Conservation (phyloP, 805 yeast genomes). For the Yueomyces sinensis region DNA sequence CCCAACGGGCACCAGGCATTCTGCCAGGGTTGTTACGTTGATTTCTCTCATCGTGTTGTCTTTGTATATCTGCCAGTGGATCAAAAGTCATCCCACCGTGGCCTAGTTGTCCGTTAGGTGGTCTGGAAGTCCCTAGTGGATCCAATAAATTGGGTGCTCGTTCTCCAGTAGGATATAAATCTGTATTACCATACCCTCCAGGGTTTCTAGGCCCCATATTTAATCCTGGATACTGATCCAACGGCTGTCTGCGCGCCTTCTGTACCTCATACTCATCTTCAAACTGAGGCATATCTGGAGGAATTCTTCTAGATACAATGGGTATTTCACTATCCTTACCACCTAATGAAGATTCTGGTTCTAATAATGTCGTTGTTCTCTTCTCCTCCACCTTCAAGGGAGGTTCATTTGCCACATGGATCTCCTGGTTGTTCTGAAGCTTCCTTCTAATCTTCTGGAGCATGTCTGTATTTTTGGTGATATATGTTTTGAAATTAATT, state of each 20-base stretch:
- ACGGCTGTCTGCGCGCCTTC: constrained; percentile 8
- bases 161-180: constrained; percentile 23
- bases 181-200: constrained; percentile 21
- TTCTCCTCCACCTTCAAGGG: no score
- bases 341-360: no score
- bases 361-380: no score
- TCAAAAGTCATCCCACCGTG: constrained; percentile 24
- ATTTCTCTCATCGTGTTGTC: constrained; percentile 2
- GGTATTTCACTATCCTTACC: no score
- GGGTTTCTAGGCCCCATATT: constrained; percentile 1
- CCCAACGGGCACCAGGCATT: constrained; percentile 23
- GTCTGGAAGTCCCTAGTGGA: constrained; percentile 3
- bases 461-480: no score
- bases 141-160: constrained; percentile 14
- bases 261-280: constrained; percentile 24
- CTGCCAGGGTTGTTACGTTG: constrained; percentile 10
- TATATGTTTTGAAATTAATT: no score
- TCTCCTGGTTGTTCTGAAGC: no score
- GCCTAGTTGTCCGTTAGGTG: constrained; percentile 1
- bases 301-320: no score
- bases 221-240: constrained; percentile 9
- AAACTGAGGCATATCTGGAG: constrained; percentile 21
- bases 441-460: no score
- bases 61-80: constrained; percentile 12
- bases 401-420: no score